A percentile compares a stretch with the other conserved stretches of the same genome.
These are phyloP conservation scores for Colletotrichum falcatum DNA, from an alignment of 2,329 filamentous ascomycete species.

Conservation along the genomic window DNA sequence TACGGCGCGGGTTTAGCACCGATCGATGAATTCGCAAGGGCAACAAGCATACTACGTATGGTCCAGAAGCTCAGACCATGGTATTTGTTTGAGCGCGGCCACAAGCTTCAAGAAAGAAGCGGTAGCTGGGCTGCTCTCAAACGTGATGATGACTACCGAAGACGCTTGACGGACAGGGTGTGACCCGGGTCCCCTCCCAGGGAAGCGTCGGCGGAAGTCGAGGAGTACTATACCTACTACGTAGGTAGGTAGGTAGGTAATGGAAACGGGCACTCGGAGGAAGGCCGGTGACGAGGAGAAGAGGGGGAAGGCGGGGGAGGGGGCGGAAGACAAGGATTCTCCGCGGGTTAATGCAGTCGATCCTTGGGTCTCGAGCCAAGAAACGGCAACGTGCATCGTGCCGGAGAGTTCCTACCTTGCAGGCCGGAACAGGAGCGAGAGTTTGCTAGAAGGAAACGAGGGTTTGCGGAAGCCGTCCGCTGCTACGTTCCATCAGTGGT, in stretches of 20 bases:
- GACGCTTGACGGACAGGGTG: constrained; percentile 24
- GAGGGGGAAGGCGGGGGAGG: too few species aligned
- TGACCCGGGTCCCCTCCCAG: background rate
- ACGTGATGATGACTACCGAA: constrained; percentile 11
- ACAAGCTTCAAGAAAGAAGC: background rate
- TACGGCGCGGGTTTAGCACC: constrained; percentile 27
- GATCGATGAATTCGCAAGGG: background rate
- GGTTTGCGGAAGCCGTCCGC: constrained; percentile 1
- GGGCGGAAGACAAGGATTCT: constrained; percentile 24
- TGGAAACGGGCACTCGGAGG: background rate
- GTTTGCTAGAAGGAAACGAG: background rate
- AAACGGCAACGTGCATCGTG: constrained; percentile 18
- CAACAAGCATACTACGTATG: constrained; percentile 6
- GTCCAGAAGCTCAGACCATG: constrained; percentile 27
- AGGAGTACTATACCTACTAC: too few species aligned
- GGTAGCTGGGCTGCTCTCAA: background rate
- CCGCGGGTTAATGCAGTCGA: constrained; percentile 30
- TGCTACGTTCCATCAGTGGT: background rate
- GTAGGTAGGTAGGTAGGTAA: too few species aligned
- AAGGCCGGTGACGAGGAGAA: background rate
- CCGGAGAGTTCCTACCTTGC: too few species aligned
- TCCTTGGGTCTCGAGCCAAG: constrained; percentile 14
- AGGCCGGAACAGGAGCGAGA: background rate
- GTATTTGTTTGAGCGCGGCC: constrained; percentile 5
- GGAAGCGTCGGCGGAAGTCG: constrained; percentile 2